These are phyloP conservation scores for Conoideocrella luteorostrata DNA, from an alignment of 2,329 filamentous ascomycete genomes.

Conservation along the genomic window DNA sequence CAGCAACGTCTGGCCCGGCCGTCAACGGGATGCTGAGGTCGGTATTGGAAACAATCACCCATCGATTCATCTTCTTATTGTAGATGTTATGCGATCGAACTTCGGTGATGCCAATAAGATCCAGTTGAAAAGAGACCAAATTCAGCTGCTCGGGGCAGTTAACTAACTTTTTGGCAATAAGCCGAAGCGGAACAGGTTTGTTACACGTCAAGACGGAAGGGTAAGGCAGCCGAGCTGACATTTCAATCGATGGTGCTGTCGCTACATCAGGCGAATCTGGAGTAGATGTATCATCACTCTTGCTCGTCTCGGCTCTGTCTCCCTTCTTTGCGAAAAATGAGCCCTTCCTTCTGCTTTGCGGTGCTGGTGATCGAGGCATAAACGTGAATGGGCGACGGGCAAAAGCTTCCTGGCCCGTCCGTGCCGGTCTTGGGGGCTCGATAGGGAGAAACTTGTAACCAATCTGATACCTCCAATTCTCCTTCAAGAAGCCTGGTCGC, in stretches of 20 bases:
- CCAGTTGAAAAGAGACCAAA: constrained; percentile 72
- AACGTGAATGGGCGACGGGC: constrained; percentile 66
- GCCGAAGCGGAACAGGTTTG: constrained; percentile 70
- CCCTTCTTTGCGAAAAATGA: constrained; percentile 49
- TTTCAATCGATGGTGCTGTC: constrained; percentile 62
- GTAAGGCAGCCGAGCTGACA: constrained; percentile 73
- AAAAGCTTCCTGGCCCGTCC: constrained; percentile 71
- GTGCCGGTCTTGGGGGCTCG: constrained; percentile 69
- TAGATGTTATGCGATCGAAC: constrained; percentile 71
- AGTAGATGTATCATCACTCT: constrained; percentile 15
- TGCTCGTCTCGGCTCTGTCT: constrained; percentile 17
- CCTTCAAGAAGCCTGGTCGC: constrained; percentile 80
- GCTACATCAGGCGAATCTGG: constrained; percentile 22
- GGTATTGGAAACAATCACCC: constrained; percentile 66
- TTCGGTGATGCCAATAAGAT: constrained; percentile 72
- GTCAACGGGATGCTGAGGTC: constrained; percentile 68
- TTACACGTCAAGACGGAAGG: constrained; percentile 88
- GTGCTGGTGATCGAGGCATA: constrained; percentile 30
- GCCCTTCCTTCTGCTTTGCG: constrained; percentile 40
- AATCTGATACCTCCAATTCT: constrained; percentile 67
- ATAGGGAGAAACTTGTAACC: constrained; percentile 88
- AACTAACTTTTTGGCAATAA: constrained; percentile 72
- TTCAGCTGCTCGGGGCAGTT: constrained; percentile 64
- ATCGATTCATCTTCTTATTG: constrained; percentile 64
- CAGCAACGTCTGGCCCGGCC: constrained; percentile 43